Evolutionary conservation across 192 early-diverging fungal species (phyloP).

Genomic region (Linnemannia exigua): DNA sequence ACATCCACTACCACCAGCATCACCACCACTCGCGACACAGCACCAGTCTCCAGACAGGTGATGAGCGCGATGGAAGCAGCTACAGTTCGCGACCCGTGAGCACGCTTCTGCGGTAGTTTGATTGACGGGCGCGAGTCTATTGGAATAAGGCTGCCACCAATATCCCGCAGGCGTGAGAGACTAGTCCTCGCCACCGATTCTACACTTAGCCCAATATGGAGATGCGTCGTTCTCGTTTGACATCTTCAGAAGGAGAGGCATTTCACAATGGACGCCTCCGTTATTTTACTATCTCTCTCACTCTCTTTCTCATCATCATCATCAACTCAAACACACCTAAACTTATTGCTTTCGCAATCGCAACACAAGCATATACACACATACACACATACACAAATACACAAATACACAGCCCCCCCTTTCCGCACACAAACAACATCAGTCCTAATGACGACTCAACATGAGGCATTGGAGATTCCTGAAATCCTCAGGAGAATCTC

Average conservation of each 20-base stretch:
- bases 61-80: background rate
- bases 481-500: conserved; percentile 2
- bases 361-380: background rate
- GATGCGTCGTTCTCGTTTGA: background rate
- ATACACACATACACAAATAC: background rate
- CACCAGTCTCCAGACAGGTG: background rate
- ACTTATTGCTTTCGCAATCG: background rate
- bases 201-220: background rate
- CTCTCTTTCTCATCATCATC: background rate
- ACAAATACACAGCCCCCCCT: background rate
- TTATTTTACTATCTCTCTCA: background rate
- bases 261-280: background rate
- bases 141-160: background rate
- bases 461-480: background rate
- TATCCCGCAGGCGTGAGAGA: no score
- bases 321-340: background rate
- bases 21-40: conserved; percentile 14
- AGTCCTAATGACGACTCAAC: background rate
- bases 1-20: conserved; percentile 13
- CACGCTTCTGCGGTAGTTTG: background rate
- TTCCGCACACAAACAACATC: background rate
- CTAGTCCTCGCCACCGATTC: no score
- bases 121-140: background rate
- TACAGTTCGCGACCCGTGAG: background rate
- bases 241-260: background rate